phyloP scores from a whole-genome alignment of 192 early-diverging fungal species.

The Podochytrium sp. region DNA sequence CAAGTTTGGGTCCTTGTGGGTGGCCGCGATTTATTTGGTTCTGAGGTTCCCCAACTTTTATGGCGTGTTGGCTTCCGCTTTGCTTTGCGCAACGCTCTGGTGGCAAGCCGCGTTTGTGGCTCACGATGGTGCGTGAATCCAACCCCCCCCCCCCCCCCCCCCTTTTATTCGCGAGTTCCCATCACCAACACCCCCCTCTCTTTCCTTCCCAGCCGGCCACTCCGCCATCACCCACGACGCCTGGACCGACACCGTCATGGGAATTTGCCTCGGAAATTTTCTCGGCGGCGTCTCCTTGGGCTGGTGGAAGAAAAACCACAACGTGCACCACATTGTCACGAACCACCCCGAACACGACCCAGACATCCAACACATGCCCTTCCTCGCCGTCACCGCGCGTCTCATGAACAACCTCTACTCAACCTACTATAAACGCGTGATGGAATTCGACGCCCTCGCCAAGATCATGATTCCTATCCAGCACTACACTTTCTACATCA shows the following conservation, averaged over 20 bases:
- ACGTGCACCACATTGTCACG: slow-evolving; percentile 96
- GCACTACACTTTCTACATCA: slow-evolving; percentile 83
- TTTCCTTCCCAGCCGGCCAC: slow-evolving; percentile 71
- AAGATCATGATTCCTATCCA: slow-evolving; percentile 79
- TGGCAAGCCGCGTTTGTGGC: slow-evolving; percentile 88
- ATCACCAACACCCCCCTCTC: not conserved
- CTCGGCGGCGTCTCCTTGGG: slow-evolving; percentile 88
- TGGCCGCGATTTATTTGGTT: slow-evolving; percentile 32
- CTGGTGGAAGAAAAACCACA: slow-evolving; percentile 98
- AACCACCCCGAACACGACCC: slow-evolving; percentile 95
- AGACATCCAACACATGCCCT: slow-evolving; percentile 97
- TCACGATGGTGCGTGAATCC: slow-evolving; percentile 72
- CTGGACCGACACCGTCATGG: slow-evolving; percentile 77
- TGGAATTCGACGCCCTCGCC: slow-evolving; percentile 80
- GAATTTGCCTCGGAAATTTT: slow-evolving; percentile 79
- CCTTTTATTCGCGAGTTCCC: not conserved
- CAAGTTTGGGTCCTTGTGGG: slow-evolving; percentile 47
- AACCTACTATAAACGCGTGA: slow-evolving; percentile 80
- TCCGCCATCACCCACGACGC: slow-evolving; percentile 81
- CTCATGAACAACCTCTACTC: slow-evolving; percentile 87
- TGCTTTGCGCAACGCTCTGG: slow-evolving; percentile 50
- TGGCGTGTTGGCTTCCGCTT: slow-evolving; percentile 33
- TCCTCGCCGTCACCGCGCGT: slow-evolving; percentile 83
- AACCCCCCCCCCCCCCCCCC: not conserved
- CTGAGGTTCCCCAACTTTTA: slow-evolving; percentile 34